phyloP scores from a whole-genome alignment of 2,329 filamentous ascomycete species.

The Hymenoscyphus scutula region DNA sequence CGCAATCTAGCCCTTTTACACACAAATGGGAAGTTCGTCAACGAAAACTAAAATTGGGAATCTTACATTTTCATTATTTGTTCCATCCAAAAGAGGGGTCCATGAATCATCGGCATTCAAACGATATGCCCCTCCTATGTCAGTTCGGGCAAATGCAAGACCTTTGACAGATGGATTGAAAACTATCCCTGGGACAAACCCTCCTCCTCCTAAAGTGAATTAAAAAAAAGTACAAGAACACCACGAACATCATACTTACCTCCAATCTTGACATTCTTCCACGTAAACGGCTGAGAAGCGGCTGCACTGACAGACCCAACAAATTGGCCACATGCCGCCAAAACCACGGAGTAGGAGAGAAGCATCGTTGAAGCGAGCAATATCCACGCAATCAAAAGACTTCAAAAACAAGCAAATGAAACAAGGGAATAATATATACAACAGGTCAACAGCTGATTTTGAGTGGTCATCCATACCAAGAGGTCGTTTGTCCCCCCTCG shows the following conservation, averaged over 20 bases:
- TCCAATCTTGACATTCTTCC: constrained; percentile 52
- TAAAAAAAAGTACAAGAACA: not conserved
- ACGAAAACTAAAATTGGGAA: too few relatives aligned
- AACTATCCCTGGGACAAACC: constrained; percentile 55
- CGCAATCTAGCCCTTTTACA: not conserved
- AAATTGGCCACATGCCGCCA: constrained; percentile 19
- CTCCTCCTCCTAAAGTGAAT: constrained; percentile 44
- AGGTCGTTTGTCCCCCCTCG: too few relatives aligned
- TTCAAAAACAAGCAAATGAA: too few relatives aligned
- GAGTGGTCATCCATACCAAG: too few relatives aligned
- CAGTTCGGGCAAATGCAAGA: constrained; percentile 54
- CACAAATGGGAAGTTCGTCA: not conserved
- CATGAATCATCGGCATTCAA: constrained; percentile 55
- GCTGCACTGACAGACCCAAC: constrained; percentile 18
- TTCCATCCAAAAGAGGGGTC: constrained; percentile 50
- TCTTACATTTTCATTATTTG: constrained; percentile 22
- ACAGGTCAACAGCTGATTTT: too few relatives aligned
- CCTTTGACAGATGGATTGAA: constrained; percentile 53
- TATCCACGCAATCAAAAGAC: constrained; percentile 2
- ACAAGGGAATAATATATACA: too few relatives aligned
- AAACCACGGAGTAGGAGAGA: constrained; percentile 8
- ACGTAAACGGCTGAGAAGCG: constrained; percentile 24
- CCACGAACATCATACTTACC: constrained; percentile 27
- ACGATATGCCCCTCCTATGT: constrained; percentile 56
- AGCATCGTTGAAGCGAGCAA: not conserved